Conservation (phyloP, 2,329 filamentous ascomycete species). For the Exserohilum rostratum region DNA sequence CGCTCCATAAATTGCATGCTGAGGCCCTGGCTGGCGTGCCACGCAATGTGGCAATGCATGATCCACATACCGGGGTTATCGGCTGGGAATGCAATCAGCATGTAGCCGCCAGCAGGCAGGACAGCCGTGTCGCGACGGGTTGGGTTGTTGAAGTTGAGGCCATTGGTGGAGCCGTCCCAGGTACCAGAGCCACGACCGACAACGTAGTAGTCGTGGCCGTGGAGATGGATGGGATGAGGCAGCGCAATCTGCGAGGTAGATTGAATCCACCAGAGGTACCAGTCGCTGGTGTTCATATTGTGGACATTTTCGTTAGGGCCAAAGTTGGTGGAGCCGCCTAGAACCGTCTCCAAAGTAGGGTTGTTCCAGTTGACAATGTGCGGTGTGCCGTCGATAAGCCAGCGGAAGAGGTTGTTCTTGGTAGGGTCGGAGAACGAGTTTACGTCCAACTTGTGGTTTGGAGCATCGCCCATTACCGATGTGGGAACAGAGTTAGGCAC, state of each 20-base stretch:
- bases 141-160: constrained; percentile 48
- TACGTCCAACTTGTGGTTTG: constrained; percentile 38
- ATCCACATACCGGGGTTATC: constrained; percentile 58
- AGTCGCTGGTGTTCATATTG: constrained; percentile 36
- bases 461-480: constrained; percentile 33
- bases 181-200: constrained; percentile 43
- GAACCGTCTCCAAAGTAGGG: constrained; percentile 54
- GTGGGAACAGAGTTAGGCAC: constrained; percentile 50
- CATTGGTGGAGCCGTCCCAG: constrained; percentile 43
- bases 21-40: constrained; percentile 50
- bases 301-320: constrained; percentile 37
- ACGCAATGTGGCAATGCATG: constrained; percentile 46
- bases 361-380: constrained; percentile 51
- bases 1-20: constrained; percentile 60
- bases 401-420: constrained; percentile 50
- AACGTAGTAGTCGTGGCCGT: constrained; percentile 53
- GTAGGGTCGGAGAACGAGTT: constrained; percentile 37
- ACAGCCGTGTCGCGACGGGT: constrained; percentile 49
- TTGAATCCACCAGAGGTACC: constrained; percentile 59
- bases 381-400: constrained; percentile 50
- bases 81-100: constrained; percentile 60
- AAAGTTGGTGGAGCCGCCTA: constrained; percentile 38
- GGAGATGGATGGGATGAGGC: constrained; percentile 51
- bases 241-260: constrained; percentile 40
- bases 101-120: constrained; percentile 49